phyloP scores from a whole-genome alignment of 2,329 filamentous ascomycete genomes.

The Ophiostoma sp. region DNA sequence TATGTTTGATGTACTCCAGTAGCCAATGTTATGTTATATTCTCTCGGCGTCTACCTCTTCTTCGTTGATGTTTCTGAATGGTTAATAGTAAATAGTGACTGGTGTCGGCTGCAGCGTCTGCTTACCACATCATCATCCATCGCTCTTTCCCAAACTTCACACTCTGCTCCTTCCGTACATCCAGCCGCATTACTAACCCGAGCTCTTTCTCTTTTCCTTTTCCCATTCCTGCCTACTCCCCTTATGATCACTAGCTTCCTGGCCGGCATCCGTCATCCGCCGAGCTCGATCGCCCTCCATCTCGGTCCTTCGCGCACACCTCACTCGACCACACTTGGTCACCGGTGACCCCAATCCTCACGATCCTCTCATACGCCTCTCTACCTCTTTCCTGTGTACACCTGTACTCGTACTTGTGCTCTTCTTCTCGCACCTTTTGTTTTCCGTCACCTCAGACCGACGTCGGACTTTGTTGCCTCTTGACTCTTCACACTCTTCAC shows the following conservation, averaged over 20 bases:
- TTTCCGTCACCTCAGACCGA: neutral
- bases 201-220: neutral
- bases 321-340: neutral
- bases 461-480: no score
- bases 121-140: no score
- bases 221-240: neutral
- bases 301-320: no score
- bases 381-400: neutral
- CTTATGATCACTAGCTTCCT: neutral
- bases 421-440: neutral
- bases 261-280: neutral
- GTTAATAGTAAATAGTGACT: no score
- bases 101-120: no score
- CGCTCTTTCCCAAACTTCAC: no score
- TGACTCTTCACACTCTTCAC: no score
- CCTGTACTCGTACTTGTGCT: neutral
- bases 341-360: neutral
- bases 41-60: no score
- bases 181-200: neutral
- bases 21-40: neutral
- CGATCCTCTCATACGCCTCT: neutral
- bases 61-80: no score
- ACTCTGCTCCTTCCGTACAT: neutral
- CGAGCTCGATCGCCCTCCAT: neutral
- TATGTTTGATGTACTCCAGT: neutral